Evolutionary conservation across 257 asterid species (phyloP).

Genomic region (Solanum paucissectum): DNA sequence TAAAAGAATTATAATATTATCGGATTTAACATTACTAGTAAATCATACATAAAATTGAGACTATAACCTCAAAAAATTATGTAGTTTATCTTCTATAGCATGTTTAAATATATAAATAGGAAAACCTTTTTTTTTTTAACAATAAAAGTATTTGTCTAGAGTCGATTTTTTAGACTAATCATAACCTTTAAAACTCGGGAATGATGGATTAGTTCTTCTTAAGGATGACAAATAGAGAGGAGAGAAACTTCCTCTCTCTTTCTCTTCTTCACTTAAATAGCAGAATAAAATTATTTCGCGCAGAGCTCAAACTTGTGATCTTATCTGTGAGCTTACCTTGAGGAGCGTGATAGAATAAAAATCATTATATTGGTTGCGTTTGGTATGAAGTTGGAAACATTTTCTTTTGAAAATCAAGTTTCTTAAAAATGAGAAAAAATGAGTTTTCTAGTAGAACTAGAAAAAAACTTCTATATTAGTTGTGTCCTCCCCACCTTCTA

Average conservation of each 20-base stretch:
- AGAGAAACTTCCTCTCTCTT: not conserved
- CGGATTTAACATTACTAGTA: not conserved
- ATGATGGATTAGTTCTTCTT: not conserved
- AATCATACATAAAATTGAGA: not conserved
- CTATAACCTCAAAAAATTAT: not conserved
- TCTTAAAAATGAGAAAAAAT: not conserved
- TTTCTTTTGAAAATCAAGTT: not conserved
- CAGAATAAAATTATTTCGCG: not conserved
- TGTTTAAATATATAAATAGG: not conserved
- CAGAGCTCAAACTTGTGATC: not conserved
- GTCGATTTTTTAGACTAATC: not conserved
- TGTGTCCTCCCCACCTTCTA: not conserved
- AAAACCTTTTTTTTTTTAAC: not conserved
- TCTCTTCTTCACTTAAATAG: not conserved
- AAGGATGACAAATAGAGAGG: not conserved
- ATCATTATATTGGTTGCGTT: not conserved
- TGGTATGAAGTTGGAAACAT: not conserved
- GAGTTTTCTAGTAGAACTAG: not conserved
- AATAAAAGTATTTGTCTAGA: not conserved
- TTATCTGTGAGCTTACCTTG: not conserved
- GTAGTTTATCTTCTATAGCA: not conserved
- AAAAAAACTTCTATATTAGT: not conserved
- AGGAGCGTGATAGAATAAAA: not conserved
- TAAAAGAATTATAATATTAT: not conserved
- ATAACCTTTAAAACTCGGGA: not conserved